Conservation (phyloP, 345 rosid species). For the Mallotus nudiflorus region DNA sequence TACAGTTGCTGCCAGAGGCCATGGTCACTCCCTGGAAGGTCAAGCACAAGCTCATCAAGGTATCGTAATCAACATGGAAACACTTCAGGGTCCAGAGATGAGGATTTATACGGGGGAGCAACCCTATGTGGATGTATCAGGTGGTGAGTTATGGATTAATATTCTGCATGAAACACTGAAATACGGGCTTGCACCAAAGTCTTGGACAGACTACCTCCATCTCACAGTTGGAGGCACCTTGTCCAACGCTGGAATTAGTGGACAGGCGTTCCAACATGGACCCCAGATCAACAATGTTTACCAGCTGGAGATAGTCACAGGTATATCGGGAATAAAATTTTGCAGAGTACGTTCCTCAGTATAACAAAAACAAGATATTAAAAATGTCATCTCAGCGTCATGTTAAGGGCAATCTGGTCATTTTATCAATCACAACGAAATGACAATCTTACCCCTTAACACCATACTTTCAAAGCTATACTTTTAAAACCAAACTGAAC, state of each 20-base stretch:
- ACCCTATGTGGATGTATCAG: conserved; percentile 84
- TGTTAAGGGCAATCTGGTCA: background rate
- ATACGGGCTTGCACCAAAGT: conserved; percentile 77
- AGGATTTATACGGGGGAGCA: conserved; percentile 40
- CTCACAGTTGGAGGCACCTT: conserved; percentile 89
- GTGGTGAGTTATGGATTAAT: conserved; percentile 90
- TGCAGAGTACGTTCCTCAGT: background rate
- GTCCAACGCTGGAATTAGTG: conserved; percentile 91
- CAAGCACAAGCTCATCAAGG: conserved; percentile 87
- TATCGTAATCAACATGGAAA: conserved; percentile 78
- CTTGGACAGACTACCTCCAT: conserved; percentile 98
- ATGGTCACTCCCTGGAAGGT: conserved; percentile 93
- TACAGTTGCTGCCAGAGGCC: conserved; percentile 92
- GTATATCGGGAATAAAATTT: conserved; percentile 33
- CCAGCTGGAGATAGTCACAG: conserved; percentile 90
- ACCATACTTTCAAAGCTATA: background rate
- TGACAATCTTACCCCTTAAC: conserved; percentile 16
- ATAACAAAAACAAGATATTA: background rate
- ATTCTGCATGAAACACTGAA: conserved; percentile 76
- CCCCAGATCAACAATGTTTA: conserved; percentile 85
- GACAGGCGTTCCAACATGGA: conserved; percentile 88
- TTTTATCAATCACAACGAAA: conserved; percentile 6
- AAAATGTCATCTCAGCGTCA: background rate
- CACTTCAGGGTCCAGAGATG: conserved; percentile 49
- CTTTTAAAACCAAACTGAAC: conserved; percentile 3